phyloP scores from a whole-genome alignment of 192 early-diverging fungal species.

The Diversispora epigaea region DNA sequence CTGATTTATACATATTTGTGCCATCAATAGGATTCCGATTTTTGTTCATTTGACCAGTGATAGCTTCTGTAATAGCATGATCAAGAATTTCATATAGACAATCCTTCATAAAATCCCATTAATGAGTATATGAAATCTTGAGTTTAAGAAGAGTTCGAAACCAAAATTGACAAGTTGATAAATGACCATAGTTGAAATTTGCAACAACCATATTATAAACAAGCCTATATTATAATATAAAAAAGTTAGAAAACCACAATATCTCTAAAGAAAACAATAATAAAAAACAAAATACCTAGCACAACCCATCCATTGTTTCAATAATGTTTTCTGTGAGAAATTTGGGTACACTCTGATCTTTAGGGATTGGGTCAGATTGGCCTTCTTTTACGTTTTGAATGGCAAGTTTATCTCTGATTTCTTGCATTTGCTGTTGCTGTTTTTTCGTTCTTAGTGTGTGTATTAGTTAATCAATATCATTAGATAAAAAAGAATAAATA shows the following conservation, averaged over 20 bases:
- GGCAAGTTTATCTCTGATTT: neutral
- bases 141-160: no score
- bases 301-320: slow-evolving; percentile 15
- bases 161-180: no score
- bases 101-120: neutral
- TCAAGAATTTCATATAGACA: neutral
- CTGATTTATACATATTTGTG: no score
- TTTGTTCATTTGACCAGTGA: no score
- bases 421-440: neutral
- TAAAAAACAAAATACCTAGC: neutral
- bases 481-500: neutral
- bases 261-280: neutral
- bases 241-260: neutral
- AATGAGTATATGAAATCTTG: neutral
- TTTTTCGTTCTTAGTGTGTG: neutral
- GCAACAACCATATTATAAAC: neutral
- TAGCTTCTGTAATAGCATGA: neutral
- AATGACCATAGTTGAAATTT: neutral
- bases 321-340: slow-evolving; percentile 16
- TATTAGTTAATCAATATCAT: slow-evolving; percentile 9
- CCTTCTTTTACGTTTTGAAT: neutral
- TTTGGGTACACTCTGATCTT: slow-evolving; percentile 8
- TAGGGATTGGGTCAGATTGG: neutral
- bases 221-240: no score
- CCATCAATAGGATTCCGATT: no score